These are phyloP conservation scores for Kodamaea jinghongensis DNA, from an alignment of 805 yeast genomes.

Conservation along the genomic window DNA sequence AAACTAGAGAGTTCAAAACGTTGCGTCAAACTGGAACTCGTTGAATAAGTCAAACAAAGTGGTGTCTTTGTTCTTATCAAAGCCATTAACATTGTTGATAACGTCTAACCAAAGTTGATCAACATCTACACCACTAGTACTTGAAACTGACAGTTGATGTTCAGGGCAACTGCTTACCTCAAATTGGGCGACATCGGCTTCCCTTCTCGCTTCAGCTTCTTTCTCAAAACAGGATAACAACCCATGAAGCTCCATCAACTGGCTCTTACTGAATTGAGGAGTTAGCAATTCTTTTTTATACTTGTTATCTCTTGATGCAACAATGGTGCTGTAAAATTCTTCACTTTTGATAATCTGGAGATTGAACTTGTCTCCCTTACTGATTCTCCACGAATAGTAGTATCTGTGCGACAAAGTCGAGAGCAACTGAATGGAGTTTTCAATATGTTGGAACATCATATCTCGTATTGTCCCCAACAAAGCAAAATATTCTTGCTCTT, in stretches of 20 bases:
- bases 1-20: conserved; percentile 4
- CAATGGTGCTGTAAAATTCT: conserved; percentile 23
- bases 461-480: conserved; percentile 11
- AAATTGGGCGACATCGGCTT: no score
- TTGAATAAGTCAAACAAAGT: conserved; percentile 9
- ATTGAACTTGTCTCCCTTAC: conserved; percentile 37
- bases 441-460: conserved; percentile 22
- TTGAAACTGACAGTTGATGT: no score
- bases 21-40: conserved; percentile 5
- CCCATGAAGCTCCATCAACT: conserved; percentile 6
- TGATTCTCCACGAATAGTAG: conserved; percentile 47
- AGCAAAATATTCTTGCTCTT: conserved; percentile 19
- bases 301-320: conserved; percentile 8
- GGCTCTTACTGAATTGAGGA: conserved; percentile 8
- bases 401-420: conserved; percentile 40
- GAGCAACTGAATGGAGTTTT: conserved; percentile 30
- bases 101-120: conserved; percentile 13
- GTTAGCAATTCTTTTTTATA: conserved; percentile 4
- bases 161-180: no score
- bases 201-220: not conserved
- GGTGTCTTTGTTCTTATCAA: conserved; percentile 3
- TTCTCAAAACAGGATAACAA: conserved; percentile 1
- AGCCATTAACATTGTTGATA: conserved; percentile 2
- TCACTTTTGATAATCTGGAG: conserved; percentile 28
- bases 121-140: conserved; percentile 2